Percentiles rank a stretch among this genome's conserved stretches.
Evolutionary conservation across 2,329 filamentous ascomycete species (phyloP).

Genomic region (Orbilia javanica): DNA sequence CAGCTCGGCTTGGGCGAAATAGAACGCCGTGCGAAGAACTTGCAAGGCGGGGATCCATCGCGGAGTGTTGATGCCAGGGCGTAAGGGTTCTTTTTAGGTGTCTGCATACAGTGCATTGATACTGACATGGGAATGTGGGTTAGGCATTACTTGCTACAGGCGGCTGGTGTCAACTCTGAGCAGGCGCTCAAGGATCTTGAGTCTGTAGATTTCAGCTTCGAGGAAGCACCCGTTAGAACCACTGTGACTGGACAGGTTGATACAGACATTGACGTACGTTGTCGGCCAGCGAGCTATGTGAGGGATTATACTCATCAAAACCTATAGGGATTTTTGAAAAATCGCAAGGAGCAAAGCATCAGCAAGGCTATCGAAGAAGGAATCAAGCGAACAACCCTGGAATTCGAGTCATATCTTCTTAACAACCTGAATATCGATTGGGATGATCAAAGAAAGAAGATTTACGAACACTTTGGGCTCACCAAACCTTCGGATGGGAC

Average conservation of each 20-base stretch:
- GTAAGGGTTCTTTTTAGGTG: conserved; percentile 65
- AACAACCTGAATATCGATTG: conserved; percentile 96
- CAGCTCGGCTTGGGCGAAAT: conserved; percentile 94
- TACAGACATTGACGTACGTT: conserved; percentile 73
- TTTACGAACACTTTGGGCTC: conserved; percentile 97
- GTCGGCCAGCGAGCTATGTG: conserved; percentile 58
- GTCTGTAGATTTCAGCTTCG: conserved; percentile 74
- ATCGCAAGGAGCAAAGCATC: conserved; percentile 89
- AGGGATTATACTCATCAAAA: conserved; percentile 57
- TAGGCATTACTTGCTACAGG: conserved; percentile 91
- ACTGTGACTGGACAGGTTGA: conserved; percentile 67
- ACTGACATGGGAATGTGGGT: conserved; percentile 67
- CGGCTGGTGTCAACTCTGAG: conserved; percentile 90
- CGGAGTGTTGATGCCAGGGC: conserved; percentile 69
- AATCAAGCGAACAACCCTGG: conserved; percentile 86
- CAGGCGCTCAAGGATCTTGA: conserved; percentile 88
- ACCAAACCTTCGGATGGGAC: conserved; percentile 63
- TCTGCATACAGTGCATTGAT: conserved; percentile 60
- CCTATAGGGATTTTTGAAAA: conserved; percentile 78
- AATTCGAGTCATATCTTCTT: conserved; percentile 94
- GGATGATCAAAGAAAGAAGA: conserved; percentile 90
- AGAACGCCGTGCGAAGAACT: conserved; percentile 77
- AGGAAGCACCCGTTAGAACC: conserved; percentile 65
- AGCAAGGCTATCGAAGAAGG: conserved; percentile 91
- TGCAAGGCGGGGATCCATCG: conserved; percentile 77